Percentiles rank a stretch among this genome's conserved stretches.
phyloP scores from a whole-genome alignment of 768 basidiomycete genomes.

The Leccinum imitatum region DNA sequence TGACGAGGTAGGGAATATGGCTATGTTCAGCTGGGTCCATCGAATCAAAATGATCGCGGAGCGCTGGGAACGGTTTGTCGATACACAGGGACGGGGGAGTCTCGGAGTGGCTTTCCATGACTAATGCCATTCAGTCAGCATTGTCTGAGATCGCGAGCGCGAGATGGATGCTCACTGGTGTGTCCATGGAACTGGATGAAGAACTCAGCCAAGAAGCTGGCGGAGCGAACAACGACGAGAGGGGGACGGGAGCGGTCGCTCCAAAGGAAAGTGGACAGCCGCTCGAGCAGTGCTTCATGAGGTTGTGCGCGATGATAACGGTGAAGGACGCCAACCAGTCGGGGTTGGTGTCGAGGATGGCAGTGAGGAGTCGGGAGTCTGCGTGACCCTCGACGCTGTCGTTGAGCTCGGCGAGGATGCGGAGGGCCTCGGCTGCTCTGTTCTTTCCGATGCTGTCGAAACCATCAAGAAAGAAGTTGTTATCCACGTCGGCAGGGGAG shows the following conservation, averaged over 20 bases:
- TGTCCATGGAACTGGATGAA: slow-evolving; percentile 89
- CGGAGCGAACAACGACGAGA: slow-evolving; percentile 76
- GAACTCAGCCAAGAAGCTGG: slow-evolving; percentile 91
- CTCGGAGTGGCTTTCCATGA: slow-evolving; percentile 88
- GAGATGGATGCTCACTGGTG: slow-evolving; percentile 51
- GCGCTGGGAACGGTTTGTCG: slow-evolving; percentile 83
- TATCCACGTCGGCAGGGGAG: slow-evolving; percentile 36
- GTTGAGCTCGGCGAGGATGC: slow-evolving; percentile 81
- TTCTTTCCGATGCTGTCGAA: slow-evolving; percentile 69
- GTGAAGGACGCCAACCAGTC: slow-evolving; percentile 63
- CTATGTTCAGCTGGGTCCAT: slow-evolving; percentile 90
- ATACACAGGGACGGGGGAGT: slow-evolving; percentile 74
- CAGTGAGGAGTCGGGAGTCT: slow-evolving; percentile 53
- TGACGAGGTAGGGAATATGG: slow-evolving; percentile 88
- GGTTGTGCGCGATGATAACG: slow-evolving; percentile 84
- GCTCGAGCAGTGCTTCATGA: slow-evolving; percentile 54
- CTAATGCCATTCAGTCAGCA: slow-evolving; percentile 37
- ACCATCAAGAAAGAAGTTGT: slow-evolving; percentile 85
- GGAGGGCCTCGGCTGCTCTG: slow-evolving; percentile 77
- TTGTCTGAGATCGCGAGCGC: not conserved
- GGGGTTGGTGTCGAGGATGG: slow-evolving; percentile 55
- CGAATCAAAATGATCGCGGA: slow-evolving; percentile 70
- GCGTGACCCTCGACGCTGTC: slow-evolving; percentile 75
- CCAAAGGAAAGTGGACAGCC: slow-evolving; percentile 71
- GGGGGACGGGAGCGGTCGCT: slow-evolving; percentile 54